Conservation (phyloP, 2,329 filamentous ascomycete genomes). For the Aspergillus proliferans region DNA sequence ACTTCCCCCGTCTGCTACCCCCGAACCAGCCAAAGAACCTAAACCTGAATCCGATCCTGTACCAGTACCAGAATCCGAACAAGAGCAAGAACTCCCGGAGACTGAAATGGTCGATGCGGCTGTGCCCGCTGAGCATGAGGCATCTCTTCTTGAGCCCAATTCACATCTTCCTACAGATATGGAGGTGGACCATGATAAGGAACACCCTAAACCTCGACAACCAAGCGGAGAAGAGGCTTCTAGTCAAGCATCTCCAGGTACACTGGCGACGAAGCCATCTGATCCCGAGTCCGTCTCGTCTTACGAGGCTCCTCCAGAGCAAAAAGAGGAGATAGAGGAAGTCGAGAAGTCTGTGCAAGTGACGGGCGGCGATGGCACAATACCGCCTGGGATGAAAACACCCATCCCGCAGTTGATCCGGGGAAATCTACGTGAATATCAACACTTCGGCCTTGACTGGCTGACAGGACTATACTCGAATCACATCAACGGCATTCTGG, state of each 20-base stretch:
- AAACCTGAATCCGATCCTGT: not conserved
- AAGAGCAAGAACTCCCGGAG: slow-evolving; percentile 1
- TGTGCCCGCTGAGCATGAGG: not conserved
- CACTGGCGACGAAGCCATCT: slow-evolving; percentile 39
- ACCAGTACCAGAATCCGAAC: too few species aligned
- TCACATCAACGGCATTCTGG: slow-evolving; percentile 89
- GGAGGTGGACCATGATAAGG: slow-evolving; percentile 11
- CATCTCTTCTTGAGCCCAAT: slow-evolving; percentile 7
- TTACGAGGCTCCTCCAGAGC: slow-evolving; percentile 22
- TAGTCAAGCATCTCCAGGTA: slow-evolving; percentile 39
- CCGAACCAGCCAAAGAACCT: not conserved
- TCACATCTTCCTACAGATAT: slow-evolving; percentile 2
- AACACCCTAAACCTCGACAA: slow-evolving; percentile 15
- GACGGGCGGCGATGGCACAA: slow-evolving; percentile 33
- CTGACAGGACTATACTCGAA: slow-evolving; percentile 87
- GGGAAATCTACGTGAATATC: slow-evolving; percentile 87
- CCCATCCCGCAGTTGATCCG: slow-evolving; percentile 76
- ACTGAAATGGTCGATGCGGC: not conserved
- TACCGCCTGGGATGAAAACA: slow-evolving; percentile 50
- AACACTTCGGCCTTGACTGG: slow-evolving; percentile 96
- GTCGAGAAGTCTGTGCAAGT: slow-evolving; percentile 1
- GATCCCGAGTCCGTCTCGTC: slow-evolving; percentile 41
- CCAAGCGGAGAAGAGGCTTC: slow-evolving; percentile 26
- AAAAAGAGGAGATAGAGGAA: slow-evolving; percentile 19
- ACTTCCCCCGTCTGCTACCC: not conserved